Percentiles rank a stretch among this genome's conserved stretches.
phyloP scores from a whole-genome alignment of 768 basidiomycete genomes.

The Boletus rubropictus region DNA sequence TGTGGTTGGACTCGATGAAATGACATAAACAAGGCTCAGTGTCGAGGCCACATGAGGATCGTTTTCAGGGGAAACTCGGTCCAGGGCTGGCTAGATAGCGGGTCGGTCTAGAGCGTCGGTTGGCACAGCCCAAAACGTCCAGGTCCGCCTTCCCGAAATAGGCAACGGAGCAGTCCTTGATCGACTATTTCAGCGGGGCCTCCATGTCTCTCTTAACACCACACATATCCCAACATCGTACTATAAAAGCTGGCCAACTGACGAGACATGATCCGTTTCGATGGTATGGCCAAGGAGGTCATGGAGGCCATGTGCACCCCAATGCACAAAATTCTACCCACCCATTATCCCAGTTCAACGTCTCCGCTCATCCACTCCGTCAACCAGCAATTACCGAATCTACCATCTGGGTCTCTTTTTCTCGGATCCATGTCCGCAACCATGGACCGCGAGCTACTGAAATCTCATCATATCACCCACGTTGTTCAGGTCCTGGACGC shows the following conservation, averaged over 20 bases:
- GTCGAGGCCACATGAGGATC: not conserved
- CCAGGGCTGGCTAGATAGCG: not conserved
- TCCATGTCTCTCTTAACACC: slow-evolving; percentile 12
- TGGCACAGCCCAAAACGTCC: slow-evolving; percentile 9
- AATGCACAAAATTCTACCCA: slow-evolving; percentile 65
- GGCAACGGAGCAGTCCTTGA: slow-evolving; percentile 24
- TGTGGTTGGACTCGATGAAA: not conserved
- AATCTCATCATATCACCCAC: slow-evolving; percentile 46
- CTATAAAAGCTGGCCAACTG: slow-evolving; percentile 5
- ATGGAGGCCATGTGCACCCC: slow-evolving; percentile 83
- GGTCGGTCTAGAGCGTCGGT: slow-evolving; percentile 18
- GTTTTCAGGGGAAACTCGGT: slow-evolving; percentile 1
- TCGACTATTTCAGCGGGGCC: slow-evolving; percentile 26
- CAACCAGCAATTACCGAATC: slow-evolving; percentile 3
- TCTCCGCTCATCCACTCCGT: slow-evolving; percentile 19
- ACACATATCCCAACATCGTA: not conserved
- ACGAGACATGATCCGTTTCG: slow-evolving; percentile 80
- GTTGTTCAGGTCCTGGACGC: slow-evolving; percentile 64
- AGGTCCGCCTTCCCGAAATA: slow-evolving; percentile 21
- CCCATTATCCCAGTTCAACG: slow-evolving; percentile 23
- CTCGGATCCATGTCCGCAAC: slow-evolving; percentile 62
- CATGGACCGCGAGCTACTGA: slow-evolving; percentile 50
- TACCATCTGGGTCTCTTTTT: slow-evolving; percentile 50
- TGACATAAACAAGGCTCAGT: not conserved
- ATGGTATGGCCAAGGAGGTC: slow-evolving; percentile 65